These are phyloP conservation scores for Chloromonas sp. DNA, from an alignment of 163 green algal species.

Conservation along the genomic window DNA sequence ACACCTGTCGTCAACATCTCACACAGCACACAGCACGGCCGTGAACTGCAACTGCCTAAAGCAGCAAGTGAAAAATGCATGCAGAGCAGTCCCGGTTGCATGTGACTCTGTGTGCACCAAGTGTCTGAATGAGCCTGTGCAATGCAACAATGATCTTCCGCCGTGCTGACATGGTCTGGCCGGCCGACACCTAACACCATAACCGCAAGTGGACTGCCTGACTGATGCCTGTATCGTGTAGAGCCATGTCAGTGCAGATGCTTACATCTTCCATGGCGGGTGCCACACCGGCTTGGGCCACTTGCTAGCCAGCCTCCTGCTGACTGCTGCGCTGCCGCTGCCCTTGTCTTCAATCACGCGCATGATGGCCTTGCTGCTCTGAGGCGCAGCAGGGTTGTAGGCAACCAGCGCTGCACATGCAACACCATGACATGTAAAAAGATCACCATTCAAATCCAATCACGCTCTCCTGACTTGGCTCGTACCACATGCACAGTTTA, in stretches of 20 bases:
- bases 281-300: constrained; percentile 92
- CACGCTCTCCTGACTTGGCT: not conserved
- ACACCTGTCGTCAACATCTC: not conserved
- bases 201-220: too few relatives aligned
- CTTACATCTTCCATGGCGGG: constrained; percentile 88
- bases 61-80: too few relatives aligned
- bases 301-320: constrained; percentile 72
- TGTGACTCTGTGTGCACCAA: too few relatives aligned
- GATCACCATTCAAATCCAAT: not conserved
- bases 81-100: too few relatives aligned
- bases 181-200: too few relatives aligned
- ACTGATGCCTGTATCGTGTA: too few relatives aligned
- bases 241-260: not conserved
- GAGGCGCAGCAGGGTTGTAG: not conserved
- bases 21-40: too few relatives aligned
- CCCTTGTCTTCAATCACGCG: constrained; percentile 44
- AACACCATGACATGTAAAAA: not conserved
- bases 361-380: constrained; percentile 28
- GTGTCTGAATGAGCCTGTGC: too few relatives aligned
- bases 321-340: constrained; percentile 59
- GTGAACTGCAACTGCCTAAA: too few relatives aligned
- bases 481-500: too few relatives aligned
- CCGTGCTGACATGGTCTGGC: too few relatives aligned
- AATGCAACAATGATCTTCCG: too few relatives aligned
- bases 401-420: not conserved